A percentile compares a stretch with the other conserved stretches of the same genome.
Conservation (phyloP, 31 red algal species). For the Endocladia muricata region DNA sequence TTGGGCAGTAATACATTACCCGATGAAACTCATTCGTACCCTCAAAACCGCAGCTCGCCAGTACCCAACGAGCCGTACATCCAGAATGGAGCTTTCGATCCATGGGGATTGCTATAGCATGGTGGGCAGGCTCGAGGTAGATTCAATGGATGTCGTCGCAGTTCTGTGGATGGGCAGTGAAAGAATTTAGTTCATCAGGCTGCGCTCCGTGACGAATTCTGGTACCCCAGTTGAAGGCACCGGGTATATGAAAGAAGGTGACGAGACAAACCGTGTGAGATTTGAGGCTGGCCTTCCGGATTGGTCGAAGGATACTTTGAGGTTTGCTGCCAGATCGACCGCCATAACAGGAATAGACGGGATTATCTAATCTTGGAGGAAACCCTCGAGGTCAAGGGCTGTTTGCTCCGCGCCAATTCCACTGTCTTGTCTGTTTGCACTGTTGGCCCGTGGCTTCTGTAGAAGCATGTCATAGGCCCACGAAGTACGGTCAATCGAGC, state of each 20-base stretch:
- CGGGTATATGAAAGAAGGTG: not conserved
- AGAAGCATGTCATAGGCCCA: not conserved
- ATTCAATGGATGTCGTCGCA: not conserved
- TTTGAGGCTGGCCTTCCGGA: not conserved
- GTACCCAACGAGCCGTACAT: not conserved
- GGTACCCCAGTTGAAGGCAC: not conserved
- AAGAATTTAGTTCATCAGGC: slow-evolving; percentile 8
- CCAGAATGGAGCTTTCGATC: not conserved
- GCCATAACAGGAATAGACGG: slow-evolving; percentile 21
- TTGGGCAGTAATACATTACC: not conserved
- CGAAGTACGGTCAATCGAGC: not conserved
- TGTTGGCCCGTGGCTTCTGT: slow-evolving; percentile 34
- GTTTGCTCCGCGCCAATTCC: slow-evolving; percentile 19
- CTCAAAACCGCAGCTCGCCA: slow-evolving; percentile 1
- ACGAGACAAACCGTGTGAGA: not conserved
- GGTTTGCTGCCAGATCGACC: slow-evolving; percentile 26
- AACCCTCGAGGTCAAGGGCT: slow-evolving; percentile 18
- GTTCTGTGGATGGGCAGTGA: slow-evolving; percentile 20
- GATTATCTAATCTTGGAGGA: slow-evolving; percentile 25
- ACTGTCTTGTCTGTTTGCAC: slow-evolving; percentile 1
- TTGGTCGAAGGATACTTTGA: slow-evolving; percentile 19
- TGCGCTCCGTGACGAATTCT: not conserved
- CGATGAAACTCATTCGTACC: not conserved
- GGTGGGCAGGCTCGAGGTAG: not conserved
- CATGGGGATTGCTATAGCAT: not conserved